phyloP scores from a whole-genome alignment of 768 basidiomycete genomes.

The Serendipita sp. region DNA sequence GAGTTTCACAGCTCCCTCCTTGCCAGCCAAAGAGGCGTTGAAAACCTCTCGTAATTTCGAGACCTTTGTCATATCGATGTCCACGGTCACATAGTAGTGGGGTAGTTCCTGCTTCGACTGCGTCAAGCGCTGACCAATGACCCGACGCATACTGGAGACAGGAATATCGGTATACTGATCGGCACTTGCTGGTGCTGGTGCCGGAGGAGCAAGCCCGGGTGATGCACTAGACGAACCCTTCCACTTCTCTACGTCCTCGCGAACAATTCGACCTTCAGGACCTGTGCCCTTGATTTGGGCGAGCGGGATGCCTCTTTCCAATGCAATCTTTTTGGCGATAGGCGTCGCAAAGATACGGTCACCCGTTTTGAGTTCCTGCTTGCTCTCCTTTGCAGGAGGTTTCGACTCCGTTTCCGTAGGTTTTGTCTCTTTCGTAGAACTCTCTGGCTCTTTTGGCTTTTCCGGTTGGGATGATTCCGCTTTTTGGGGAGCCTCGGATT shows the following conservation, averaged over 20 bases:
- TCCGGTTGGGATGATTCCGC: slow-evolving; percentile 30
- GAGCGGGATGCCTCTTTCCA: slow-evolving; percentile 86
- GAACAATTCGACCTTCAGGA: slow-evolving; percentile 85
- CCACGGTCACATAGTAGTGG: slow-evolving; percentile 91
- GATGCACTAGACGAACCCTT: slow-evolving; percentile 34
- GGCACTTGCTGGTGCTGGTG: slow-evolving; percentile 21
- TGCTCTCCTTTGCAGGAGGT: slow-evolving; percentile 25
- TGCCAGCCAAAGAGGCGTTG: slow-evolving; percentile 73
- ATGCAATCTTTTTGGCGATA: slow-evolving; percentile 90
- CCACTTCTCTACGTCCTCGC: slow-evolving; percentile 88
- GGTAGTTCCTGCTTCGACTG: slow-evolving; percentile 93
- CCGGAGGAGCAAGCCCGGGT: slow-evolving; percentile 29
- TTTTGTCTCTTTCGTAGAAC: slow-evolving; percentile 11
- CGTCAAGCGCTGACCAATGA: slow-evolving; percentile 75
- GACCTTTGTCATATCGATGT: slow-evolving; percentile 93
- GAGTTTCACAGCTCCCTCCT: slow-evolving; percentile 59
- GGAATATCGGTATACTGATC: slow-evolving; percentile 79
- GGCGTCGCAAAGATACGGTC: slow-evolving; percentile 90
- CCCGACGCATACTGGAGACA: slow-evolving; percentile 84
- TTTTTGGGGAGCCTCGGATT: slow-evolving; percentile 29
- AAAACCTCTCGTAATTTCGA: slow-evolving; percentile 89
- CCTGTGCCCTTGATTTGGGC: slow-evolving; percentile 84
- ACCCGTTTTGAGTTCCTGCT: slow-evolving; percentile 43
- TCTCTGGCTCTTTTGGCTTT: not conserved
- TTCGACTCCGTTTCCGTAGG: slow-evolving; percentile 4